Base-by-base conservation (phyloP, 1,284 basidiomycete species). In the Ganoderma multipileum region DNA sequence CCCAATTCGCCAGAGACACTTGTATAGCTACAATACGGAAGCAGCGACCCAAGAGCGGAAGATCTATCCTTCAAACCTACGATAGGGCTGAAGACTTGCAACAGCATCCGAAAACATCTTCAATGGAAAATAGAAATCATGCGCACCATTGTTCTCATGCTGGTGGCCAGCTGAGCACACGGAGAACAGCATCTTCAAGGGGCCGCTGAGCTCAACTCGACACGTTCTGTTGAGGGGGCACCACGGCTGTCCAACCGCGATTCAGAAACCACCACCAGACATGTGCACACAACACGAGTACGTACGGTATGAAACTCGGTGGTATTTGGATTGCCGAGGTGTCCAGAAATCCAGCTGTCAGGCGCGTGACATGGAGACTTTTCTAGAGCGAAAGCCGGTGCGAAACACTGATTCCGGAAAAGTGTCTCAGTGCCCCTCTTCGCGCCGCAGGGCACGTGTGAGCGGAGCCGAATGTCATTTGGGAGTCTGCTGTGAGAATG, bases 381-480 rank as follows among this genome's bases (percentile, higher is more conserved):
- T 30, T 55, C 52, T 5, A 55, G 28, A 33, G 16, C 23, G 52
- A 28, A 55, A 30, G 47, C 47, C 47, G 47, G 23, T 52, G 47
- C 23, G 47, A 28, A 28, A 33, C 30, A 20, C 16, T 30, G 52
- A 3, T 14, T 36, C 3, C 33, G 33, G 20, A n/a, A 36, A 57
- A 30, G 20, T 33, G 16, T 36, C 20, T 18, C 39, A 58, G n/a
- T 14, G 26, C 7, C 62, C 63, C 38, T 28, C 30, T 54, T 42
- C 12, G 11, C 38, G 38, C 63, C 63, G 63, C 63, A 42, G 50
- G 42, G 28, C 63, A 64, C 23, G 52, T 39, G 52, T 3, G 33
- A 20, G 52, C 36, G 63, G 63, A 64, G 63, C 38, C 9, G n/a
- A 36, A 36, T 52, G 47, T 33, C 47, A 28, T 7, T 38, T 14